Evolutionary conservation across 2,329 filamentous ascomycete genomes (phyloP).

Genomic region (Talaromyces amestolkiae): DNA sequence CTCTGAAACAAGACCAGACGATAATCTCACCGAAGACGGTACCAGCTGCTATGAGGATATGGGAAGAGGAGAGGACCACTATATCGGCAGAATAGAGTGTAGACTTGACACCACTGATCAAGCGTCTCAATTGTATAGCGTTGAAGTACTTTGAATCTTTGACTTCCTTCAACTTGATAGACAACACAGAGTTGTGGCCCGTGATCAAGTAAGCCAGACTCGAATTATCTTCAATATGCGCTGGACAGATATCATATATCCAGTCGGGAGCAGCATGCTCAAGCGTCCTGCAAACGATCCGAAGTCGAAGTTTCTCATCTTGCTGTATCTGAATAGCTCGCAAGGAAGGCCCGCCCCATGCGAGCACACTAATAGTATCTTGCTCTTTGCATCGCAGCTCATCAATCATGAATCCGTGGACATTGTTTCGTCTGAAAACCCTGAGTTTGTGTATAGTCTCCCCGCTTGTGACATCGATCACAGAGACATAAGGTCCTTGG

Average conservation of each 20-base stretch:
- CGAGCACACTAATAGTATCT: slow-evolving; percentile 41
- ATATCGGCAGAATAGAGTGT: slow-evolving; percentile 85
- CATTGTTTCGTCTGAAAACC: slow-evolving; percentile 37
- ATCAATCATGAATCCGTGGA: slow-evolving; percentile 39
- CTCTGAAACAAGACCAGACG: slow-evolving; percentile 70
- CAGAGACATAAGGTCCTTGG: slow-evolving; percentile 36
- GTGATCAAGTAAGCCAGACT: slow-evolving; percentile 65
- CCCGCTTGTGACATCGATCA: slow-evolving; percentile 36
- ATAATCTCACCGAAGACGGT: slow-evolving; percentile 94
- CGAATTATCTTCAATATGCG: slow-evolving; percentile 25
- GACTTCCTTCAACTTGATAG: slow-evolving; percentile 38
- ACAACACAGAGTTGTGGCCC: slow-evolving; percentile 79
- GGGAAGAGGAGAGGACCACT: slow-evolving; percentile 56
- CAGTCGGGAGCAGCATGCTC: slow-evolving; percentile 64
- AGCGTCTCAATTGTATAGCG: slow-evolving; percentile 33
- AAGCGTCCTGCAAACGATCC: slow-evolving; percentile 31
- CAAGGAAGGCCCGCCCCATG: slow-evolving; percentile 69
- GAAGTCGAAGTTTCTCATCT: slow-evolving; percentile 25
- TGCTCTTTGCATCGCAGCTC: slow-evolving; percentile 22
- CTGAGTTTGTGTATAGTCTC: slow-evolving; percentile 29
- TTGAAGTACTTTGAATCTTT: slow-evolving; percentile 22
- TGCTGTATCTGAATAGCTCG: slow-evolving; percentile 36
- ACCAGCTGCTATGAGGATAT: slow-evolving; percentile 76
- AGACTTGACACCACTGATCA: slow-evolving; percentile 62
- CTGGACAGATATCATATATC: slow-evolving; percentile 66